Conservation (phyloP, 2,329 filamentous ascomycete species). For the Nemania abortiva region DNA sequence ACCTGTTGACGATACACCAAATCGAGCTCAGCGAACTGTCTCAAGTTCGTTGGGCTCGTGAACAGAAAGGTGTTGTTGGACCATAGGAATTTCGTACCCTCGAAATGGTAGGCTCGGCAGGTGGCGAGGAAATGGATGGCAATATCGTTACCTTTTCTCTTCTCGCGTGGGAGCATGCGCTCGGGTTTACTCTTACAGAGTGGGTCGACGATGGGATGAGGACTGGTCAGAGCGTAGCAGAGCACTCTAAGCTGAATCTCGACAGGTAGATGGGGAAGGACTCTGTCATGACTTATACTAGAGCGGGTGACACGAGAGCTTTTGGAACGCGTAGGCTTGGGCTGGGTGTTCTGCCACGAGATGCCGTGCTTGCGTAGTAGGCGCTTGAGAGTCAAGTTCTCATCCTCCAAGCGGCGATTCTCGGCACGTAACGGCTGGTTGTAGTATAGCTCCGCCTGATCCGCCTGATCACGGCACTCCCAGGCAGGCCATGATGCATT, state of each 20-base stretch:
- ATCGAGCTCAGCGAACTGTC: conserved; percentile 62
- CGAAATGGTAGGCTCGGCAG: conserved; percentile 62
- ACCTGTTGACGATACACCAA: conserved; percentile 58
- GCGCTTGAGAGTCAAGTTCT: conserved; percentile 64
- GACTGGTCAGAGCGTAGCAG: conserved; percentile 63
- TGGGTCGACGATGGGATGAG: conserved; percentile 65
- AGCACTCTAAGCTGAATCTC: conserved; percentile 67
- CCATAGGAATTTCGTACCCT: conserved; percentile 65
- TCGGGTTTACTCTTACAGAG: conserved; percentile 60
- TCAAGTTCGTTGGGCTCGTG: conserved; percentile 63
- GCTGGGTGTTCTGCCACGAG: conserved; percentile 58
- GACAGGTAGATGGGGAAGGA: conserved; percentile 61
- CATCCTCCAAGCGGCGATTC: conserved; percentile 60
- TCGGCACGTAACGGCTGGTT: conserved; percentile 62
- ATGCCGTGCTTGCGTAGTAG: conserved; percentile 66
- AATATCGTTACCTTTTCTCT: conserved; percentile 60
- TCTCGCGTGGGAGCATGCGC: conserved; percentile 59
- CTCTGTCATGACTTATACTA: conserved; percentile 39
- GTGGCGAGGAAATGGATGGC: conserved; percentile 66
- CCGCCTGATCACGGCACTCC: conserved; percentile 66
- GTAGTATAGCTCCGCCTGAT: conserved; percentile 62
- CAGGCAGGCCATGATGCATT: conserved; percentile 52
- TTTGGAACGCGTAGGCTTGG: conserved; percentile 47
- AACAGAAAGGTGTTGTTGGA: conserved; percentile 66
- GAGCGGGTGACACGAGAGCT: conserved; percentile 49